A percentile compares a stretch with the other conserved stretches of the same genome.
Evolutionary conservation across 2,329 filamentous ascomycete species (phyloP).

Genomic region (Coniochaeta hoffmannii): DNA sequence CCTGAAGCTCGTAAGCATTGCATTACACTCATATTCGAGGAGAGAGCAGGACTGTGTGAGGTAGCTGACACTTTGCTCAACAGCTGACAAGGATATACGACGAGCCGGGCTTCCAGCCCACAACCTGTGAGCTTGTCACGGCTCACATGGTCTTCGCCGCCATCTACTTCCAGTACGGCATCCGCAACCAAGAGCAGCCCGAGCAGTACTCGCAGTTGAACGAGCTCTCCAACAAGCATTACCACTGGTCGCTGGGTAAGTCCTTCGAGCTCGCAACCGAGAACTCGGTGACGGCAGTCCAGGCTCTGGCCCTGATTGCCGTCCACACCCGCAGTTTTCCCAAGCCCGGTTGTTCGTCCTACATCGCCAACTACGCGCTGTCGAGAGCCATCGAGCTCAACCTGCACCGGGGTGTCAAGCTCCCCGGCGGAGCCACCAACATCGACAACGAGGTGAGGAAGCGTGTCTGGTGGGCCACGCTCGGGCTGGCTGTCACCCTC

Average conservation of each 20-base stretch:
- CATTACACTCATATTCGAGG: neutral
- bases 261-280: conserved; percentile 57
- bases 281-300: conserved; percentile 58
- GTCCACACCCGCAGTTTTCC: conserved; percentile 69
- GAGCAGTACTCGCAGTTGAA: conserved; percentile 49
- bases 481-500: conserved; percentile 59
- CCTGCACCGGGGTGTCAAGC: conserved; percentile 62
- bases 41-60: neutral
- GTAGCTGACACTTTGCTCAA: conserved; percentile 6
- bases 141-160: conserved; percentile 75
- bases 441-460: conserved; percentile 71
- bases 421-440: conserved; percentile 35
- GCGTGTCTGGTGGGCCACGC: conserved; percentile 67
- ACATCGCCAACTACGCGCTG: conserved; percentile 58
- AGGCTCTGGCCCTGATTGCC: conserved; percentile 66
- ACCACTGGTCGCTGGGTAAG: conserved; percentile 65
- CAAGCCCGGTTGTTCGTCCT: conserved; percentile 68
- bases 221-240: conserved; percentile 66
- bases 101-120: conserved; percentile 55
- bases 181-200: conserved; percentile 54
- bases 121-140: conserved; percentile 57
- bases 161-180: conserved; percentile 71
- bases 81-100: conserved; percentile 63
- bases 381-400: conserved; percentile 67
- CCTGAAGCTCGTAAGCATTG: conserved; percentile 51